Conservation (phyloP, 805 yeast species). For the Tetrapisispora pingtungensis region DNA sequence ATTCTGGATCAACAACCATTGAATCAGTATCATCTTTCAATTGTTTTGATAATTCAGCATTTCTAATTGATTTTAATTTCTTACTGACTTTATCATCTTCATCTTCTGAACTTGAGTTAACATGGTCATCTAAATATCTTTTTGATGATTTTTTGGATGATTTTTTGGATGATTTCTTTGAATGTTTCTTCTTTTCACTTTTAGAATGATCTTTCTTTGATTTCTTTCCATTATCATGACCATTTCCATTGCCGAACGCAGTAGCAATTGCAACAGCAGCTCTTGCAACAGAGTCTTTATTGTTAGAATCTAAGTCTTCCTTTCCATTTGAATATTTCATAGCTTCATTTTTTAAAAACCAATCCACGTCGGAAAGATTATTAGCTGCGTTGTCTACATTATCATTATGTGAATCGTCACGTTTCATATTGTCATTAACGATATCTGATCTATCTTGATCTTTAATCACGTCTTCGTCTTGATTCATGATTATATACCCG, state of each 20-base stretch:
- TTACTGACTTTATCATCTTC: constrained; percentile 3
- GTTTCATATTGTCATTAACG: constrained; percentile 4
- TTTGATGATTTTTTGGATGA: not conserved
- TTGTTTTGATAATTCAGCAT: constrained; percentile 6
- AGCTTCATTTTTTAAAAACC: constrained; percentile 18
- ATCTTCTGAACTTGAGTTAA: not conserved
- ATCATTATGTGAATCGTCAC: not conserved
- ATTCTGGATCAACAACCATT: constrained; percentile 47
- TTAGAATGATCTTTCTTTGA: not conserved
- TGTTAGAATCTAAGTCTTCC: not conserved
- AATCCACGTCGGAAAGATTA: constrained; percentile 13
- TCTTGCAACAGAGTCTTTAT: constrained; percentile 20
- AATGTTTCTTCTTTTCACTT: not conserved
- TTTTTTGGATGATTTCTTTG: constrained; percentile 1
- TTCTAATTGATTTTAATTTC: constrained; percentile 11
- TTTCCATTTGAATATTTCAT: constrained; percentile 7
- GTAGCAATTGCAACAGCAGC: constrained; percentile 29
- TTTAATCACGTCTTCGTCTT: constrained; percentile 5
- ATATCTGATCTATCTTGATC: constrained; percentile 9
- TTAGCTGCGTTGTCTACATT: constrained; percentile 2
- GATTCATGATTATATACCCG: constrained; percentile 4
- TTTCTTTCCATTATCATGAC: constrained; percentile 2
- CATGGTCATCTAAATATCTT: not conserved
- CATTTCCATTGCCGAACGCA: constrained; percentile 13
- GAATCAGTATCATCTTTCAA: constrained; percentile 1